These are phyloP conservation scores for Tetrahymena malaccensis DNA, from an alignment of 73 alveolate species.

Conservation along the genomic window DNA sequence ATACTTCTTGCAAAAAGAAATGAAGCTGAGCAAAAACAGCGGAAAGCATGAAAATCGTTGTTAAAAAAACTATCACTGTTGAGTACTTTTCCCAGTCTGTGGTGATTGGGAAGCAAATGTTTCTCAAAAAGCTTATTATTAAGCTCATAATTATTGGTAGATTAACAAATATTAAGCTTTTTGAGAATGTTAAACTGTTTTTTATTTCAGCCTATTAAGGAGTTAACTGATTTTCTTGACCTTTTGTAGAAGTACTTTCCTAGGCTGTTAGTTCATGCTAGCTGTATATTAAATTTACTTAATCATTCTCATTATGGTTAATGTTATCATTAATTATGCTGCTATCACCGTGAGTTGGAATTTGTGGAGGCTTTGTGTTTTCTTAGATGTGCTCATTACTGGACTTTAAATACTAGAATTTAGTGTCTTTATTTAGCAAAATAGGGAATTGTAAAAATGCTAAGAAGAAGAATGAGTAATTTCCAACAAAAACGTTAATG, in stretches of 20 bases:
- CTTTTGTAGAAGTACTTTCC: not conserved
- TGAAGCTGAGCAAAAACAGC: not conserved
- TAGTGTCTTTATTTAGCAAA: not conserved
- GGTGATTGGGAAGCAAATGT: not conserved
- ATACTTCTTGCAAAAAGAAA: not conserved
- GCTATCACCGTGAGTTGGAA: not conserved
- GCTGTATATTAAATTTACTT: not conserved
- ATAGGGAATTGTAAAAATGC: not conserved
- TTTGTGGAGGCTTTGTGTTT: not conserved
- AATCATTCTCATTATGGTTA: not conserved
- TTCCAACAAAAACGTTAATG: not conserved
- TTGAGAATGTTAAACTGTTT: not conserved
- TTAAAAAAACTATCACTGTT: not conserved
- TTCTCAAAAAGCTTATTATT: not conserved
- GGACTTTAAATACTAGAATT: not conserved
- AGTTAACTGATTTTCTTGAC: not conserved
- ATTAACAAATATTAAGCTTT: not conserved
- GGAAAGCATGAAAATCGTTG: not conserved
- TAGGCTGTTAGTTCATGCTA: not conserved
- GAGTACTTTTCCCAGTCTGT: not conserved
- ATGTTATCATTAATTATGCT: not conserved
- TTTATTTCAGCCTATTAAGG: not conserved
- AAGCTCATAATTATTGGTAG: not conserved
- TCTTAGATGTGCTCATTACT: not conserved
- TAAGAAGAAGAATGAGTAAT: not conserved